Conservation (phyloP, 164 flowering plant species). For the Amborella trichopoda region DNA sequence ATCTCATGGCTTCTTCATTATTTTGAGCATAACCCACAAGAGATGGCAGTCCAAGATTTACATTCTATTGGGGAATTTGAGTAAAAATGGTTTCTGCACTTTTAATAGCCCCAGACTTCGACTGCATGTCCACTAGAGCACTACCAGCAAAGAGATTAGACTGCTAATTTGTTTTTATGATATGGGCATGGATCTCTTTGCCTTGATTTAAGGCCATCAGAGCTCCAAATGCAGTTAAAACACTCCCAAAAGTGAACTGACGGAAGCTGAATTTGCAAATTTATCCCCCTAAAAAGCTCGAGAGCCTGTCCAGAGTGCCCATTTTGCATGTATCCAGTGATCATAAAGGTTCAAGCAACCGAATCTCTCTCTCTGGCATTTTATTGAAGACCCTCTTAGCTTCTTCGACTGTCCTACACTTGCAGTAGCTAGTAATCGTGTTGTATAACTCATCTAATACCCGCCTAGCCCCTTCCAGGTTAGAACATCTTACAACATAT, state of each 20-base stretch:
- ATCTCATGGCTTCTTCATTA: conserved; percentile 58
- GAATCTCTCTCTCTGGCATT: conserved; percentile 51
- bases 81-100: conserved; percentile 55
- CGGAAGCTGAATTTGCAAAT: conserved; percentile 33
- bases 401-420: conserved; percentile 21
- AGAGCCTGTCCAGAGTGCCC: conserved; percentile 44
- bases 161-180: conserved; percentile 32
- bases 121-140: conserved; percentile 87
- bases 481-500: conserved; percentile 14
- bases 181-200: conserved; percentile 51
- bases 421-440: conserved; percentile 36
- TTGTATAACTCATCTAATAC: conserved; percentile 38
- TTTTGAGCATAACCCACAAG: conserved; percentile 79
- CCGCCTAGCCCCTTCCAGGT: conserved; percentile 29
- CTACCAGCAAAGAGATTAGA: conserved; percentile 65
- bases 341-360: conserved; percentile 74
- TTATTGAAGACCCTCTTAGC: conserved; percentile 25
- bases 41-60: conserved; percentile 84
- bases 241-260: conserved; percentile 74
- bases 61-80: conserved; percentile 48
- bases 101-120: conserved; percentile 42
- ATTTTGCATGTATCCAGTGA: conserved; percentile 61
- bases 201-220: conserved; percentile 48
- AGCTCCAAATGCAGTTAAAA: conserved; percentile 71
- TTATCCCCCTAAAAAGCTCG: conserved; percentile 42